Base-by-base conservation (phyloP, 805 yeast genomes). In the Saturnispora bothae region DNA sequence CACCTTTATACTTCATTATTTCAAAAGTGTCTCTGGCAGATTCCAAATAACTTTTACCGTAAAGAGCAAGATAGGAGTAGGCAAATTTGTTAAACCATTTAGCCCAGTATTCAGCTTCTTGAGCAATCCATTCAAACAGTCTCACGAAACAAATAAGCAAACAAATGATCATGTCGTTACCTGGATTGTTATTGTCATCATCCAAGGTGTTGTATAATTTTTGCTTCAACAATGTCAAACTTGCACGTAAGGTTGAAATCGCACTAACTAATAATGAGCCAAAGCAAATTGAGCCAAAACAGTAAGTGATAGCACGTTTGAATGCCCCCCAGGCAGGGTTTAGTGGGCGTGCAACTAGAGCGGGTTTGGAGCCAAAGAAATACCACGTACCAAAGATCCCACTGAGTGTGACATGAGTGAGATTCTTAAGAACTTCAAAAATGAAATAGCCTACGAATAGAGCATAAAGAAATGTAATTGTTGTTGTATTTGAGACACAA, bases 371-470 rank as follows among this genome's bases (percentile, higher is more conserved):
- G 33, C 52, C 52, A 57, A 82, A 70, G 59, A 84, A 88, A 59
- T 83, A 86, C 96, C 96, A 88, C 7, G 89, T 73, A 8, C 96
- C 96, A 54, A 73, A 88, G 15, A 85, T 75, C 19, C 95, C 95
- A 18, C 89, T 69, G 33, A 84, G 76, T 1, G 86, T 73, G 17
- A 80, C 82, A 52, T 88, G 94, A 27, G 85, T 77, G 13, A 83
- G 68, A 50, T 83, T 85, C 59, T 78, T 76, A 41, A 83, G 65
- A 15, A 86, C 92, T 59, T 85, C 96, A 21, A 92, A 71, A 43
- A 85, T 73, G 56, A 75, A 81, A 54, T 73, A 86, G 15, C 94
- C 95, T 4, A 89, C 81, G 57, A 88, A 83, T 46, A 85, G 75
- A 5, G 80, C 74, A 57, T 72, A 79, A 20, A 85, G 50, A 66